phyloP scores from a whole-genome alignment of 768 basidiomycete species.

The Pleurotus cornucopiae region DNA sequence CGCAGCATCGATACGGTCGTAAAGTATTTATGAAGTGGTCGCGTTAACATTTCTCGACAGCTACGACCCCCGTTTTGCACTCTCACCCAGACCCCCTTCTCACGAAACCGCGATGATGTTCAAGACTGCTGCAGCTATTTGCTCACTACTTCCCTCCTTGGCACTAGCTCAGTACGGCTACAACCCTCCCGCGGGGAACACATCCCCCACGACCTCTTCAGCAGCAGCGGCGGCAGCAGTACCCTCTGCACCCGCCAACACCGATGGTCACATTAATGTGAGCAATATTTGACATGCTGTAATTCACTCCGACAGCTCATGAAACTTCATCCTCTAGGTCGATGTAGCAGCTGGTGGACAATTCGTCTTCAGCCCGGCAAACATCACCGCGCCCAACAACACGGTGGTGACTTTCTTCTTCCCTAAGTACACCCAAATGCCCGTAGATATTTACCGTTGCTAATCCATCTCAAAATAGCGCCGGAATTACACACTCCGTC shows the following conservation, averaged over 20 bases:
- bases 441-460: too few relatives aligned
- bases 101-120: constrained; percentile 24
- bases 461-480: constrained; percentile 13
- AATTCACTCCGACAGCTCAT: background rate
- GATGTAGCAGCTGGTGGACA: constrained; percentile 34
- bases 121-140: constrained; percentile 18
- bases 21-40: background rate
- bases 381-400: constrained; percentile 44
- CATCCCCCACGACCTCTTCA: constrained; percentile 14
- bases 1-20: constrained; percentile 5
- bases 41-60: background rate
- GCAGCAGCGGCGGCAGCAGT: constrained; percentile 20
- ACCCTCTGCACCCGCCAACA: constrained; percentile 36
- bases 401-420: constrained; percentile 52
- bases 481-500: constrained; percentile 42
- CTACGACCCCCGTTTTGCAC: constrained; percentile 7
- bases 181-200: constrained; percentile 11
- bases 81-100: background rate
- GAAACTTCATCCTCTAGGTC: constrained; percentile 24
- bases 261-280: constrained; percentile 32
- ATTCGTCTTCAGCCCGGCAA: constrained; percentile 40
- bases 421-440: constrained; percentile 30
- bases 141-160: constrained; percentile 26
- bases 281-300: background rate
- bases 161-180: constrained; percentile 36